Base-by-base conservation (phyloP, 805 yeast genomes). In the Metschnikowia koreensis region DNA sequence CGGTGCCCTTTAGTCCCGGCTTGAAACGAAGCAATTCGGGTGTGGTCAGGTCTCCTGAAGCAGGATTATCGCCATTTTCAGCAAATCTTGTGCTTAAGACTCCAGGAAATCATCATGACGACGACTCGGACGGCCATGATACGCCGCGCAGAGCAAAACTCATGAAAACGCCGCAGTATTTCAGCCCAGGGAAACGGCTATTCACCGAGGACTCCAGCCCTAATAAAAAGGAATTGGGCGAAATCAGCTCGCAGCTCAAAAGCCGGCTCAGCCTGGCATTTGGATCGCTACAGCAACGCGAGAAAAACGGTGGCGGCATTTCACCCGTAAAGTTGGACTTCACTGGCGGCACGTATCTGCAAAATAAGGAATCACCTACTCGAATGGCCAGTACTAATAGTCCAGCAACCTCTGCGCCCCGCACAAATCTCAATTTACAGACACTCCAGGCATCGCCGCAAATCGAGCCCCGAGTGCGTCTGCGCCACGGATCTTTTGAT, bases 161-260 rank as follows among this genome's bases (percentile, higher is more conserved):
- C 33, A 68, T 67, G 55, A 69, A 68, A 46, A 71, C 76, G 15
- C 76, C 78, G 6, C 73, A 68, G 57, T 74, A 60, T 54, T 72
- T 74, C 54, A 67, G 73, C 33, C 69, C 75, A 1, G 77, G 75
- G 6, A 67, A 64, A 47, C 67, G 68, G 46, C 62, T 73, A 22
- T 73, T 72, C 47, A 61, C 60, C 31, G 73, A 68, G 16, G 74
- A 69, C 11, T 31, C 55, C 27, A 53, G 54, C 44, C 60, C 60
- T 28, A 60, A 54, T 40, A 64, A 60, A 37, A 75, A 69, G 38
- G 76, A 71, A 33, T 60, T 74, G 44, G 60, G 65, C 9, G 76
- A 70, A 49, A 74, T 74, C 44, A 71, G 75, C 53, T 53, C 66
- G 28, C 75, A 72, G 55, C 59, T 74, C 41, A 72, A 71, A 50